A percentile compares a stretch with the other conserved stretches of the same genome.
phyloP scores from a whole-genome alignment of 257 asterid genomes.

The Solanum stenotomum region DNA sequence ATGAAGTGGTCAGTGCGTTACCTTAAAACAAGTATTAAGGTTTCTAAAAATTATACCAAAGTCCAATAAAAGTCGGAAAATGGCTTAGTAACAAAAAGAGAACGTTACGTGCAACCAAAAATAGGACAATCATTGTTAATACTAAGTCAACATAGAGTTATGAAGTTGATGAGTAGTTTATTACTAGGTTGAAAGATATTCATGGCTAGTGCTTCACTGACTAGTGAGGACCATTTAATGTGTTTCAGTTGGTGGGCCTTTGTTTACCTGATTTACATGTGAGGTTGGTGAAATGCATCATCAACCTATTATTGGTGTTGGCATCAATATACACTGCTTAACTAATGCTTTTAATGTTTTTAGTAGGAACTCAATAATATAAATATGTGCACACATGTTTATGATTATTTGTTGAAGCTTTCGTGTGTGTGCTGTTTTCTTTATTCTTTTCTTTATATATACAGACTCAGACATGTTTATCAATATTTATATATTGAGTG shows the following conservation, averaged over 20 bases:
- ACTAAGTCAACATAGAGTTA: constrained; percentile 2
- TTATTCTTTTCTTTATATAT: not conserved
- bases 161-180: not conserved
- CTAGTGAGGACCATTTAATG: constrained; percentile 18
- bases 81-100: not conserved
- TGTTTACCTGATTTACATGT: constrained; percentile 26
- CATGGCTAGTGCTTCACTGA: constrained; percentile 5
- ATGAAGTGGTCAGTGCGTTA: not conserved
- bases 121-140: not conserved
- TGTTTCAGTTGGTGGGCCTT: constrained; percentile 28
- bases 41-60: not conserved
- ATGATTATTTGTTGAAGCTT: not conserved
- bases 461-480: not conserved
- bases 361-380: not conserved
- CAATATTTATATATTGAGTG: not conserved
- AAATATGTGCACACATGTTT: not conserved
- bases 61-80: not conserved
- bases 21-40: not conserved
- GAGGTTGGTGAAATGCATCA: constrained; percentile 36
- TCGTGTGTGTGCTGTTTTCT: not conserved
- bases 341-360: not conserved
- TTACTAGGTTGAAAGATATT: not conserved
- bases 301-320: constrained; percentile 23
- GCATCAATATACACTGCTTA: constrained; percentile 9
- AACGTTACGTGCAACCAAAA: not conserved